Base-by-base conservation (phyloP, 2,329 filamentous ascomycete species). In the Penicillium sumatraense region DNA sequence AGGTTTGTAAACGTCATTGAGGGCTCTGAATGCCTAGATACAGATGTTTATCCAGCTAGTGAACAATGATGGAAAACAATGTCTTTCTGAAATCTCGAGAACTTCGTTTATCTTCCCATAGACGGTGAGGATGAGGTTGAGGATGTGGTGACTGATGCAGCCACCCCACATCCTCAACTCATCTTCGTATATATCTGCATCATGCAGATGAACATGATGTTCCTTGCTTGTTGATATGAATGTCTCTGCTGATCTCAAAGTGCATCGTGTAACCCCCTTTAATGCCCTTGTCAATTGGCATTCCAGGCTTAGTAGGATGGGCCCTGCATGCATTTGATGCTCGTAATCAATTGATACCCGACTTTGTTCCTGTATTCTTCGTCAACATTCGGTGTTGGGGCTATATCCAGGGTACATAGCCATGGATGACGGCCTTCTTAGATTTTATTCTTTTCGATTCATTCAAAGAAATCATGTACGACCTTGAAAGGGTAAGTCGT, bases 1-100 rank as follows among this genome's bases (percentile, higher is more conserved):
- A 59, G 53, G 31, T 59, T 59, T 35, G 27, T 31, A 41, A 53
- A 47, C 3, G 46, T 31, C 56, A 59, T 56, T 14, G 35, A 18
- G 16, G 14, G 33, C 33, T 36, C 16, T 16, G n/a, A 18, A 36
- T 36, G 14, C 16, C 33, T 36, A 16, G 33, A 36, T 36, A 36
- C 33, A 36, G 33, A 36, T 36, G 33, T 36, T 18, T 36, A 36
- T 36, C 16, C 33, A 36, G 33, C 33, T 36, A 36, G 33, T 3
- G 33, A 36, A 36, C 14, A 16, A 36, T 36, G 14, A 36, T 36
- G 3, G 16, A 36, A 18, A 36, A 18, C 33, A n/a, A n/a, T 18
- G 33, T 7, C 14, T 16, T 36, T 16, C 33, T 36, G 16, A 36
- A 16, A 18, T 36, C 18, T 36, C 33, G 18, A n/a, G 9, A 36